Evolutionary conservation across 768 basidiomycete species (phyloP).

Genomic region (Hygrophorus pudorinus): DNA sequence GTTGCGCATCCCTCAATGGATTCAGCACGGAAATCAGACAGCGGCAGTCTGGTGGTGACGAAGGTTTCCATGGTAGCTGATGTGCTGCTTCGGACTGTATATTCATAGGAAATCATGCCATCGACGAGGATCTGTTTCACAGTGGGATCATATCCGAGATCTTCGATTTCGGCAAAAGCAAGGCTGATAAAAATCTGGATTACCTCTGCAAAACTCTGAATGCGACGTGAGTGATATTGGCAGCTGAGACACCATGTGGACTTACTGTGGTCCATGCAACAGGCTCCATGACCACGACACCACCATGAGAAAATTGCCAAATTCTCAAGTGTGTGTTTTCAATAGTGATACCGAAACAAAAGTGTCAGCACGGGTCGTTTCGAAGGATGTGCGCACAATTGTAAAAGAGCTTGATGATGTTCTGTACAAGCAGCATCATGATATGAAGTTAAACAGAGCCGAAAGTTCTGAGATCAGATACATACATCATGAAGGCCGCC

Average conservation of each 20-base stretch:
- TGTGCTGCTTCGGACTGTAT: slow-evolving; percentile 1
- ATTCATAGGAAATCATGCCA: slow-evolving; percentile 2
- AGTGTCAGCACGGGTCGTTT: slow-evolving; percentile 5
- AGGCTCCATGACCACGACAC: slow-evolving; percentile 4
- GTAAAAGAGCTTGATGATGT: slow-evolving; percentile 3
- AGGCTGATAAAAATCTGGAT: slow-evolving; percentile 4
- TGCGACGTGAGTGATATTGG: background rate
- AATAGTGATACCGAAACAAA: slow-evolving; percentile 7
- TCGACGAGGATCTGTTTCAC: background rate
- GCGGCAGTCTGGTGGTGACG: background rate
- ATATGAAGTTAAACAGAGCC: background rate
- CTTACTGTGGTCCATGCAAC: slow-evolving; percentile 4
- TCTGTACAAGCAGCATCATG: background rate
- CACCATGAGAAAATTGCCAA: slow-evolving; percentile 7
- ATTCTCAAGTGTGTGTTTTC: slow-evolving; percentile 2
- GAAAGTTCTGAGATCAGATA: slow-evolving; percentile 1
- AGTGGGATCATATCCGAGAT: slow-evolving; percentile 11
- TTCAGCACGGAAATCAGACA: slow-evolving; percentile 3
- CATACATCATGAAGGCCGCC: background rate
- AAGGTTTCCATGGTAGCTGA: background rate
- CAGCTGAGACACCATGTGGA: background rate
- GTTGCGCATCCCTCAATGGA: slow-evolving; percentile 5
- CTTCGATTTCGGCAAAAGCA: slow-evolving; percentile 3
- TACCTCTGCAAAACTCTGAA: background rate
- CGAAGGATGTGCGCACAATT: slow-evolving; percentile 6